Evolutionary conservation across 2,329 filamentous ascomycete genomes (phyloP), one percentile per base, ranked within the genome.

Genomic region (Claviceps spartinae): DNA sequence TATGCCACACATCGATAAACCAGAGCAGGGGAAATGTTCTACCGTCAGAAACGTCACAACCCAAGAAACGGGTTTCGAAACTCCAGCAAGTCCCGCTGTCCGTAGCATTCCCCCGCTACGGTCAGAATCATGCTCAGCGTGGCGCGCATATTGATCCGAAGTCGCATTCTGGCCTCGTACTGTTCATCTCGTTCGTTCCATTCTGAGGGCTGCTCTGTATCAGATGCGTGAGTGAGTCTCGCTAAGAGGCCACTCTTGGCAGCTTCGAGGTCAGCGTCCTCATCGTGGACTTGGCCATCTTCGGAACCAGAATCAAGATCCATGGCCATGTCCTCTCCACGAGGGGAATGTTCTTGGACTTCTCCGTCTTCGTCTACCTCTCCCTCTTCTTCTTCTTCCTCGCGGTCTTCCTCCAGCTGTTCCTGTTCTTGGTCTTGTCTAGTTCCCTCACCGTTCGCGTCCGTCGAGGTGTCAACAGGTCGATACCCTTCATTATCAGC

Each of bases 51-150:
- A 11, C 7, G 11, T 52, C 67, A 72, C 58, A 73, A 63, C 37
- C 69, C 68, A 22, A 72, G 68, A 59, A 81, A 82, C 4, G 78
- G 77, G 55, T 84, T 78, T 53, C 88, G 78, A 55, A 83, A 86
- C 60, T 86, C 81, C 48, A 96, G 75, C 56, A 96, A 68, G 66
- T 97, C 91, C 57, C 84, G 77, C 68, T 97, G 91, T 1, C 91
- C 89, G 67, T 90, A 97, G 58, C 86, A 81, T 68, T 95, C 89
- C 60, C 88, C 90, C 47, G 86, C 83, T 38, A 96, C 77, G 0
- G 87, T 93, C 58, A 96, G 72, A 50, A 96, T 87, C 88, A 95
- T 95, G 68, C 94, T 90, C 37, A 96, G 73, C 42, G 88, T 89
- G n/a, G 82, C 84, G 30, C 78, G 74, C 71, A 74, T 74, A 63